Evolutionary conservation across 768 basidiomycete genomes (phyloP).

Genomic region (Tulasnella sp.): DNA sequence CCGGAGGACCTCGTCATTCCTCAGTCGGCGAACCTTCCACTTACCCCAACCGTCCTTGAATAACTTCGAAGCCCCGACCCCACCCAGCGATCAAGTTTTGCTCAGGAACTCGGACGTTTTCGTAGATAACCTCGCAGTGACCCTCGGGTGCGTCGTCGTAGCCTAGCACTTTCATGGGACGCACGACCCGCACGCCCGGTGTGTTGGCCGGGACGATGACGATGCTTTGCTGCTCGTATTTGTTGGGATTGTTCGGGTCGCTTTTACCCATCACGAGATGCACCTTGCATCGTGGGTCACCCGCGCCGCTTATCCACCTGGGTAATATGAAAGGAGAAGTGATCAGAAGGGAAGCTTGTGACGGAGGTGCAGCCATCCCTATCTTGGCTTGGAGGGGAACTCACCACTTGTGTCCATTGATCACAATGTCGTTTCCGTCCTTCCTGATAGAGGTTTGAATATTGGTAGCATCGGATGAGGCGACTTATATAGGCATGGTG

Average conservation of each 20-base stretch:
- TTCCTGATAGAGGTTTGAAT: slow-evolving; percentile 76
- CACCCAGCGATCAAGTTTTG: slow-evolving; percentile 79
- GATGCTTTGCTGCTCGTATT: slow-evolving; percentile 81
- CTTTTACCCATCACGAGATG: slow-evolving; percentile 95
- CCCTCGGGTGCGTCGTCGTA: slow-evolving; percentile 96
- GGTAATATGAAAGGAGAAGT: not conserved
- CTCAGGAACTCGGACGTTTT: slow-evolving; percentile 83
- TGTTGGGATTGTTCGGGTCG: slow-evolving; percentile 66
- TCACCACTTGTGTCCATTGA: slow-evolving; percentile 97
- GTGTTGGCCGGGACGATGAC: slow-evolving; percentile 86
- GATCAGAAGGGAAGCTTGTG: not conserved
- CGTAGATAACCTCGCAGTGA: slow-evolving; percentile 90
- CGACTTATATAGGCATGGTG: slow-evolving; percentile 35
- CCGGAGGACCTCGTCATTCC: not conserved
- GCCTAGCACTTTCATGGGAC: slow-evolving; percentile 90
- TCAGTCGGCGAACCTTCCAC: slow-evolving; percentile 15
- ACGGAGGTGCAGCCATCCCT: not conserved
- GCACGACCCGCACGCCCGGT: slow-evolving; percentile 76
- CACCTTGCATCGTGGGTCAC: slow-evolving; percentile 77
- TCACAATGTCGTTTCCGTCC: slow-evolving; percentile 79
- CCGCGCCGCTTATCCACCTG: slow-evolving; percentile 97
- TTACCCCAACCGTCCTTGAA: slow-evolving; percentile 91
- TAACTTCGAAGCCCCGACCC: slow-evolving; percentile 94
- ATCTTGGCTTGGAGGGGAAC: slow-evolving; percentile 5
- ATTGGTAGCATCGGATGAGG: slow-evolving; percentile 95